These are phyloP conservation scores for Backusella parvicylindrica DNA, from an alignment of 192 early-diverging fungal genomes.

Conservation along the genomic window DNA sequence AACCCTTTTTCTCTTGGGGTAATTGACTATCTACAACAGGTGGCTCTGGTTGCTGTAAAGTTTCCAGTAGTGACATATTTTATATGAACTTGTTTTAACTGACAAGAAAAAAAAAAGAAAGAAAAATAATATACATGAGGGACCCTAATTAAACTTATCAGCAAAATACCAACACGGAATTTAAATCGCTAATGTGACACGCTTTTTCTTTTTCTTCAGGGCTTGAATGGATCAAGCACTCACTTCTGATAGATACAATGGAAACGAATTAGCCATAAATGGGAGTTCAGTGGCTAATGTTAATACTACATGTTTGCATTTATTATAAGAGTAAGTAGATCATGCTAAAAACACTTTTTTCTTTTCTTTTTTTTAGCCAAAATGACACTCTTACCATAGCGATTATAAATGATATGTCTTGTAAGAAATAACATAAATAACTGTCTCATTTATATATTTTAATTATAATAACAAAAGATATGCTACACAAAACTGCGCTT, in stretches of 20 bases:
- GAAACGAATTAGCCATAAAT: too few species aligned
- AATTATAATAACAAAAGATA: too few species aligned
- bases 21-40: not conserved
- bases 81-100: not conserved
- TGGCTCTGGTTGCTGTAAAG: not conserved
- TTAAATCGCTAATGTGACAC: not conserved
- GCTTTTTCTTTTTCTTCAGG: not conserved
- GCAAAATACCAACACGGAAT: not conserved
- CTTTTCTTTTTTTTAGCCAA: too few species aligned
- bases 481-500: not conserved
- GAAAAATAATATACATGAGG: not conserved
- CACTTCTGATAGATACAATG: not conserved
- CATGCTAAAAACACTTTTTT: too few species aligned
- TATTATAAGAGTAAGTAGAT: too few species aligned
- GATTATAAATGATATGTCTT: not conserved
- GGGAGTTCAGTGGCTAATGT: too few species aligned
- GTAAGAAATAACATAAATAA: not conserved
- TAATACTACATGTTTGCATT: not conserved
- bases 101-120: not conserved
- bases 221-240: not conserved
- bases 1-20: not conserved
- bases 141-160: not conserved
- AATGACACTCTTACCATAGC: not conserved
- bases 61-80: not conserved
- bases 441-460: not conserved